Evolutionary conservation across 208 protist species (phyloP).

Genomic region (Sergeia podlipaevii): DNA sequence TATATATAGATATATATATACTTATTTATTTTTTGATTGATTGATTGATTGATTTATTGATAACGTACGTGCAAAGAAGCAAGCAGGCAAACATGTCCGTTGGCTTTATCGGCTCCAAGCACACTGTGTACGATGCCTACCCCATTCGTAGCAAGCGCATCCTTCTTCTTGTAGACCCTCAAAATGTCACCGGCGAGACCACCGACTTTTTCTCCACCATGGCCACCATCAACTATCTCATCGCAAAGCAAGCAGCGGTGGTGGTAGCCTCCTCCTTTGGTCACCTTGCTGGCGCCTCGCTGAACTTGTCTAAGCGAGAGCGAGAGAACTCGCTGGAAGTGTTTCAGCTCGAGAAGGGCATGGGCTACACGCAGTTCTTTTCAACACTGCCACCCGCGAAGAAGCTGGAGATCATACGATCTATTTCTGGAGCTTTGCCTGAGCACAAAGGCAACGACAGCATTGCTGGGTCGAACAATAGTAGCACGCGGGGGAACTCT

Average conservation of each 20-base stretch:
- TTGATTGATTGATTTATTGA: not conserved
- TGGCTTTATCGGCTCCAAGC: constrained; percentile 52
- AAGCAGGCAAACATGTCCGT: constrained; percentile 29
- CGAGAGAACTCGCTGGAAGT: constrained; percentile 53
- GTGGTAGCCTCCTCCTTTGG: constrained; percentile 65
- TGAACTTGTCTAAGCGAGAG: constrained; percentile 39
- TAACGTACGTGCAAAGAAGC: not conserved
- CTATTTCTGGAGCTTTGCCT: too few relatives aligned
- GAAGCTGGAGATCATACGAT: constrained; percentile 54
- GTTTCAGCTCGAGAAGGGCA: constrained; percentile 50
- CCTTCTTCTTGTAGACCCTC: constrained; percentile 63
- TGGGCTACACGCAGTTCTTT: constrained; percentile 74
- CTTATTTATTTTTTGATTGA: not conserved
- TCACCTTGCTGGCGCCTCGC: constrained; percentile 29
- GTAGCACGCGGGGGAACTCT: constrained; percentile 2
- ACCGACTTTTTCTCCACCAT: constrained; percentile 58
- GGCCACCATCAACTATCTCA: constrained; percentile 48
- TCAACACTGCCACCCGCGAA: constrained; percentile 23
- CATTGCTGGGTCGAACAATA: constrained; percentile 15
- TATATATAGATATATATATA: not conserved
- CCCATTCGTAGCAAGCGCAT: constrained; percentile 62
- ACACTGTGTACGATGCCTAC: constrained; percentile 69
- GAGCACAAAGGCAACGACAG: too few relatives aligned
- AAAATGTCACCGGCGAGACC: constrained; percentile 48
- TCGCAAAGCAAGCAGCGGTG: constrained; percentile 47